Base-by-base conservation (phyloP, 495 filamentous ascomycete species). In the Glutinoglossum americanum region DNA sequence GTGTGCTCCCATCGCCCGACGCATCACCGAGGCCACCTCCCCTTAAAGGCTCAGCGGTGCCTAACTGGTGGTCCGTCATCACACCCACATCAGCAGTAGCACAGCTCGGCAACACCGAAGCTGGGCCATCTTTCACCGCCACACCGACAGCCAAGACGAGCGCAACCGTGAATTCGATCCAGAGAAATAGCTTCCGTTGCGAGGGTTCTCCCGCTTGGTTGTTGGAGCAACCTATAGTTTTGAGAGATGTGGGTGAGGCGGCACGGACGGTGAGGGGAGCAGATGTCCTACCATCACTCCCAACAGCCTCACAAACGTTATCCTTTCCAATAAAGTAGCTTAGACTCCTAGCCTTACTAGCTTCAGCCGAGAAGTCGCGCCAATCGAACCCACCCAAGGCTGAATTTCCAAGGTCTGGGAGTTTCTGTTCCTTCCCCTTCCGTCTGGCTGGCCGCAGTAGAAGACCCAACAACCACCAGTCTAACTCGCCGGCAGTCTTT, bases 151-250 rank as follows among this genome's bases (percentile, higher is more conserved):
- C 66, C 23, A 68, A 57, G 39, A 66, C 64, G 10, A 68, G 56
- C 23, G 66, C 66, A 23, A 68, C 64, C 19, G 65, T 58, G 30
- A 68, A 68, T 45, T 67, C 39, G 7, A 68, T 56, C 66, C 66
- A 68, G 33, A 69, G 53, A 61, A 60, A 64, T 15, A 68, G 57
- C 26, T 63, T 60, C 45, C 68, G 26, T 3, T 21, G 56, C 51
- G 37, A 57, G 35, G 62, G 51, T 21, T 5, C 41, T 21, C 4
- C 41, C 3, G 21, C n/a, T 19, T 11, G 61, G 35, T 54, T 25
- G 33, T 63, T 55, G 27, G 62, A 53, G 45, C 56, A 59, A 55
- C 53, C 44, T 51, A 63, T 15, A 54, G 54, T 23, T 39, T 60
- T 57, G 51, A 63, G 21, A 13, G 58, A 39, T 33, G 59, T 58